Conservation (phyloP, 1,284 basidiomycete genomes). For the Ganoderma sinense region DNA sequence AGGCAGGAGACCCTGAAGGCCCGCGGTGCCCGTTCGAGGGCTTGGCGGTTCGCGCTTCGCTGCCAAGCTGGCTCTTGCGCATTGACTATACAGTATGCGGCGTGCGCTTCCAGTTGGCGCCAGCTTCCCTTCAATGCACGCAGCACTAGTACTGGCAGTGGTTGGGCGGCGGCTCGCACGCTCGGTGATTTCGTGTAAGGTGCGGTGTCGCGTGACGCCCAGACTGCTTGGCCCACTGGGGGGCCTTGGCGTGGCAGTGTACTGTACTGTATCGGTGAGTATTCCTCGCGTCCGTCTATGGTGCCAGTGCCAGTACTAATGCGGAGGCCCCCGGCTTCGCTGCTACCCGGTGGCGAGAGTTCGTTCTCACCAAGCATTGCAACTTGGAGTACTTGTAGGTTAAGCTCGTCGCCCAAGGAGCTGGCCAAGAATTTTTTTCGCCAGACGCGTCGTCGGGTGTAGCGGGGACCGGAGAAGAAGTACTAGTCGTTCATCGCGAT, state of each 20-base stretch:
- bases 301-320: neutral
- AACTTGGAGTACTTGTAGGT: neutral
- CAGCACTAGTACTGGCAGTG: too few relatives aligned
- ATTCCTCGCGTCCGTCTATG: neutral
- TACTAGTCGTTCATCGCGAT: neutral
- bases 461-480: neutral
- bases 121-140: too few relatives aligned
- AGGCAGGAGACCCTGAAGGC: neutral
- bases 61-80: neutral
- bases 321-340: neutral
- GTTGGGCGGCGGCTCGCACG: neutral
- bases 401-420: neutral
- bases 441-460: neutral
- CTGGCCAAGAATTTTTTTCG: neutral
- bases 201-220: neutral
- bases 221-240: neutral
- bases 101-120: neutral
- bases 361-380: neutral
- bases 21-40: neutral
- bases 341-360: neutral
- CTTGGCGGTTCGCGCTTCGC: neutral
- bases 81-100: neutral
- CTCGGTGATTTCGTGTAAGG: neutral
- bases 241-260: neutral
- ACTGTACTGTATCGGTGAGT: neutral